Base-by-base conservation (phyloP, 2,329 filamentous ascomycete species). In the Saccharata proteae region DNA sequence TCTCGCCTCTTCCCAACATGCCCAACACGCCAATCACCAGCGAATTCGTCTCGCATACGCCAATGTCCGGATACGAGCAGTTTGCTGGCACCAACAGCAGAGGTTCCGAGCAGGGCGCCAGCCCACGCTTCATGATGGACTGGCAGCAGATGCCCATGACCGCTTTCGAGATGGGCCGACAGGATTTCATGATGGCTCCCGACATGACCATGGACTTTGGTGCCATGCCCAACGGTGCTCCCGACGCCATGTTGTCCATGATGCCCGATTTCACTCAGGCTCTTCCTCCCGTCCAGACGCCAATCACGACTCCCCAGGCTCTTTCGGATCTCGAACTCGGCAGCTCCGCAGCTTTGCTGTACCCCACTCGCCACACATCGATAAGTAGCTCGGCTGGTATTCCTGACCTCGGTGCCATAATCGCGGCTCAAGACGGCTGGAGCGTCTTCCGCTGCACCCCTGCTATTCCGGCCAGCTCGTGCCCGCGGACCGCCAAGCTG, bases 371-470 rank as follows among this genome's bases (percentile, higher is more conserved):
- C 18, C 58, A 64, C 11, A 46, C 46, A 19, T 63, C 61, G 0
- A 57, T 58, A 15, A 48, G 28, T 16, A 35, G 33, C 19, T 23
- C 26, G 12, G 15, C 25, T 12, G 47, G 52, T 4, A 44, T 53
- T 26, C 50, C 52, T 7, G 63, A 67, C 35, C 55, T 64, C 24
- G 58, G 59, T 25, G 61, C 62, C 5, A 62, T 67, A 27, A 51
- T 66, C 24, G 56, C 61, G 13, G 64, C 64, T 16, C 64, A 66
- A 35, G 63, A 69, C 35, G 59, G 58, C 6, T 69, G 65, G 65
- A 62, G 59, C 4, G 62, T 61, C 5, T 69, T 69, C 40, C 57
- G 64, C 22, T 70, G 65, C 44, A 65, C 59, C 10, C 62, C 64
- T 11, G 55, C 59, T 14, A 55, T 64, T 25, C 56, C 62, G 10